Evolutionary conservation across 2,329 filamentous ascomycete species (phyloP).

Genomic region (Aspergillus novoparasiticus): DNA sequence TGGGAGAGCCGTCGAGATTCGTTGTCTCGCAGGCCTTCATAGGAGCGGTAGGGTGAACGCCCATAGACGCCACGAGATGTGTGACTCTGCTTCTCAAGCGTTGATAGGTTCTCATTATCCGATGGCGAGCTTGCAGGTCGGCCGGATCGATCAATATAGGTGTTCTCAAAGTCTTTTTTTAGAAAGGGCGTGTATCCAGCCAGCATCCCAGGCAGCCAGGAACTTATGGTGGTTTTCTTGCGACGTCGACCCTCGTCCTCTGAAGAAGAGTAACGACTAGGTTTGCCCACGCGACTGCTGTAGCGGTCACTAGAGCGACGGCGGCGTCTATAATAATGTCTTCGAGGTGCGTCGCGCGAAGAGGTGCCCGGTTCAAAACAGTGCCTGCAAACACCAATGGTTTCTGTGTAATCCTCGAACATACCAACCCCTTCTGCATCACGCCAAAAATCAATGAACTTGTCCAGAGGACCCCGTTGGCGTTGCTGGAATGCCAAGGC

Average conservation of each 20-base stretch:
- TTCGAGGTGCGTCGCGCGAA: conserved; percentile 60
- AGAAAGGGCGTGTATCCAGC: conserved; percentile 58
- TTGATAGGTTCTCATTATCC: conserved; percentile 31
- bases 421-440: conserved; percentile 65
- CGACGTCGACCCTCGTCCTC: conserved; percentile 52
- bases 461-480: conserved; percentile 58
- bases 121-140: conserved; percentile 36
- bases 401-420: conserved; percentile 69
- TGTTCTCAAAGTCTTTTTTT: conserved; percentile 61
- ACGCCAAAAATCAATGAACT: conserved; percentile 63
- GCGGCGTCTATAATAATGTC: conserved; percentile 56
- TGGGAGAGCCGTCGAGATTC: conserved; percentile 35
- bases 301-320: conserved; percentile 51
- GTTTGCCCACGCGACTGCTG: conserved; percentile 56
- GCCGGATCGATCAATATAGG: conserved; percentile 61
- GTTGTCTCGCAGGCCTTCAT: conserved; percentile 26
- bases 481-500: conserved; percentile 54
- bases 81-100: conserved; percentile 41
- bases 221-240: conserved; percentile 48
- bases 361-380: conserved; percentile 65
- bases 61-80: conserved; percentile 47
- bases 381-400: conserved; percentile 66
- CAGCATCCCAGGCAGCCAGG: conserved; percentile 57
- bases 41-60: conserved; percentile 30
- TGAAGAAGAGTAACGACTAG: conserved; percentile 59